A percentile compares a stretch with the other conserved stretches of the same genome.
phyloP scores from a whole-genome alignment of 1,139 yeast species.

The Candida gigantensis region DNA sequence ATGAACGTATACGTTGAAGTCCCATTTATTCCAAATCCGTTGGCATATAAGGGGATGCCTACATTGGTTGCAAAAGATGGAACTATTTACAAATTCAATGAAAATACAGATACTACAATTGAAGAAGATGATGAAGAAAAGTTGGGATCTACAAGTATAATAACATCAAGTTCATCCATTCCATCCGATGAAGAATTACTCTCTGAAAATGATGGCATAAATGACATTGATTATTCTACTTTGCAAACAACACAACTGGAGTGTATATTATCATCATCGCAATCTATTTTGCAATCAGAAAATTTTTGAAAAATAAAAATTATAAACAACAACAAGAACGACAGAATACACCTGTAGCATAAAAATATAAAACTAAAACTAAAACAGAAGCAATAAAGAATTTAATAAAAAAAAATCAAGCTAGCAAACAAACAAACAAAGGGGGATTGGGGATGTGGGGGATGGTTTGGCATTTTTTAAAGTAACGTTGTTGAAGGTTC shows the following conservation, averaged over 20 bases:
- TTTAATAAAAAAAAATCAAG: not conserved
- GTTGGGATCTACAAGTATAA: conserved; percentile 6
- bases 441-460: too few species aligned
- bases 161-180: conserved; percentile 8
- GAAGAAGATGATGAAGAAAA: conserved; percentile 2
- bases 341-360: too few species aligned
- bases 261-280: conserved; percentile 9
- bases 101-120: not conserved
- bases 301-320: conserved; percentile 1
- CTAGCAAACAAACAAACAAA: conserved; percentile 1
- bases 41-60: conserved; percentile 11
- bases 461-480: conserved; percentile 12
- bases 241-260: conserved; percentile 13
- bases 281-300: conserved; percentile 9
- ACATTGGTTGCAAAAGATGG: conserved; percentile 14
- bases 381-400: conserved; percentile 1
- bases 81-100: conserved; percentile 2
- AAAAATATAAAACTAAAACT: not conserved
- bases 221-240: conserved; percentile 8
- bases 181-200: conserved; percentile 5
- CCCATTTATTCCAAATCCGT: conserved; percentile 13
- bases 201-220: conserved; percentile 9
- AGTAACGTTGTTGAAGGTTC: conserved; percentile 31
- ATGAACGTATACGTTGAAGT: conserved; percentile 15
- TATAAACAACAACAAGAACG: too few species aligned